These are phyloP conservation scores for Psilocybe mexicana DNA, from an alignment of 1,284 basidiomycete genomes.

Conservation along the genomic window DNA sequence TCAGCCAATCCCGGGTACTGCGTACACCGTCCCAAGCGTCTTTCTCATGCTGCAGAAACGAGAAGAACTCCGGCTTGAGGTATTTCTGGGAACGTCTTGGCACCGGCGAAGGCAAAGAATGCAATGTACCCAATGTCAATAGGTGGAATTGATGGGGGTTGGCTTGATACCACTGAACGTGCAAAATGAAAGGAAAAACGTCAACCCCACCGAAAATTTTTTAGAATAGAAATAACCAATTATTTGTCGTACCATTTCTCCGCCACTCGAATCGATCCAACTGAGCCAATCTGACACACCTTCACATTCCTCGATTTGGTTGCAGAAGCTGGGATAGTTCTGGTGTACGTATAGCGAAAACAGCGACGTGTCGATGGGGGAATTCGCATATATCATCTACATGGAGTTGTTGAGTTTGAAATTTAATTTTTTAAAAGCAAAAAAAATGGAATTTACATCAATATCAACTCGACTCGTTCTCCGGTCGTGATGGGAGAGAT, in stretches of 20 bases:
- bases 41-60: constrained; percentile 51
- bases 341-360: constrained; percentile 93
- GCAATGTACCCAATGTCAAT: constrained; percentile 74
- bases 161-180: constrained; percentile 66
- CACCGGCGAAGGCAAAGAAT: constrained; percentile 87
- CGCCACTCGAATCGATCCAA: constrained; percentile 74
- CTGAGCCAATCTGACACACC: constrained; percentile 79
- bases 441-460: constrained; percentile 55
- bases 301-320: constrained; percentile 75
- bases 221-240: neutral
- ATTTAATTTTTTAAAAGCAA: neutral
- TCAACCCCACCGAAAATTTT: neutral
- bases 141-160: constrained; percentile 88
- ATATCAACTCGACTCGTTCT: constrained; percentile 77
- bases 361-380: constrained; percentile 88
- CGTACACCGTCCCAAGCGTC: constrained; percentile 59
- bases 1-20: constrained; percentile 60
- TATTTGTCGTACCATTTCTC: constrained; percentile 62
- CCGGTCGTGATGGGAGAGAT: constrained; percentile 64
- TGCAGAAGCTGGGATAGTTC: constrained; percentile 86
- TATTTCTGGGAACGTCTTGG: constrained; percentile 76
- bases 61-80: constrained; percentile 76
- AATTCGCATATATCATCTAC: constrained; percentile 78
- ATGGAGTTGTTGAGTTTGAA: neutral
- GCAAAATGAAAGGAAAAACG: constrained; percentile 2